phyloP scores from a whole-genome alignment of 2,329 filamentous ascomycete genomes.

The Hansfordia pulvinata region DNA sequence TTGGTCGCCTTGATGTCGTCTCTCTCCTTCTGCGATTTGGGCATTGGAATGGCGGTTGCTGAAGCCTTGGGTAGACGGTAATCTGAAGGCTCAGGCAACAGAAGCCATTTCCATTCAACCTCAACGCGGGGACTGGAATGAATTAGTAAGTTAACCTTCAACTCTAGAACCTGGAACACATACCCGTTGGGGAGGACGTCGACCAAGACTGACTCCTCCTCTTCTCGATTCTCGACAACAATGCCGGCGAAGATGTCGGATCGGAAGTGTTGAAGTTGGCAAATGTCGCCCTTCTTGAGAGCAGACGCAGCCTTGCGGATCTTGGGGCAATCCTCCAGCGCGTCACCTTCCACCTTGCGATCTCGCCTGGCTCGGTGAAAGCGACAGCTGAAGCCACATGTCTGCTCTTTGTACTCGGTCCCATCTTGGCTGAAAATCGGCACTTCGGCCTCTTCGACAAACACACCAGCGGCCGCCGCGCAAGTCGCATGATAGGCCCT shows the following conservation, averaged over 20 bases:
- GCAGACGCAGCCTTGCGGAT: slow-evolving; percentile 54
- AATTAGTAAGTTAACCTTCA: slow-evolving; percentile 22
- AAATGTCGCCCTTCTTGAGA: slow-evolving; percentile 60
- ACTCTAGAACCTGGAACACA: neutral
- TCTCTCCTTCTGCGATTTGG: slow-evolving; percentile 45
- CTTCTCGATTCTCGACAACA: slow-evolving; percentile 67
- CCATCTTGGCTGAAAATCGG: slow-evolving; percentile 83
- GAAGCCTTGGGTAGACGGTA: slow-evolving; percentile 65
- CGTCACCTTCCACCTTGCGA: slow-evolving; percentile 55
- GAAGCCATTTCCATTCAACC: slow-evolving; percentile 73
- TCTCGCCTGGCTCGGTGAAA: slow-evolving; percentile 85
- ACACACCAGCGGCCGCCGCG: slow-evolving; percentile 80
- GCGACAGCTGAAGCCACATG: slow-evolving; percentile 85
- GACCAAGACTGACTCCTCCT: slow-evolving; percentile 64
- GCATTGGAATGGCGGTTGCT: slow-evolving; percentile 57
- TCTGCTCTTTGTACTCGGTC: slow-evolving; percentile 82
- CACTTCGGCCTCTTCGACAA: slow-evolving; percentile 76
- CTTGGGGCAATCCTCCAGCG: slow-evolving; percentile 55
- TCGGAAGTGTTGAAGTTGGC: slow-evolving; percentile 74
- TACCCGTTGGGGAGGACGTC: slow-evolving; percentile 79
- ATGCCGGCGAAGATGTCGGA: slow-evolving; percentile 85
- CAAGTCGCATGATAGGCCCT: slow-evolving; percentile 92
- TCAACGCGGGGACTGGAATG: slow-evolving; percentile 54
- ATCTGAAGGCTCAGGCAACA: slow-evolving; percentile 58
- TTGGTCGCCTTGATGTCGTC: slow-evolving; percentile 55